phyloP scores from a whole-genome alignment of 169 alveolate genomes.

The Cryptosporidium sp. region DNA sequence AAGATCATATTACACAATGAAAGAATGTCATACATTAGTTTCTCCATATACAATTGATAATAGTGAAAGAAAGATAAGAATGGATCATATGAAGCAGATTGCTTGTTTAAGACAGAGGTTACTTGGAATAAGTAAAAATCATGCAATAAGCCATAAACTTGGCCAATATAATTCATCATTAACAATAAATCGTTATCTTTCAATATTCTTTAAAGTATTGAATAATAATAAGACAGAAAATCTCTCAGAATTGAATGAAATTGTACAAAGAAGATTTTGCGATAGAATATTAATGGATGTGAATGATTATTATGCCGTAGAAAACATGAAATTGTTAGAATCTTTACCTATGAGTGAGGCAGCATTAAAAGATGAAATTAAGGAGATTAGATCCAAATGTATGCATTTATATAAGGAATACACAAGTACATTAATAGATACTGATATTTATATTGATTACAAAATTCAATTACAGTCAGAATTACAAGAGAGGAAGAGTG shows the following conservation, averaged over 20 bases:
- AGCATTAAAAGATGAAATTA: constrained; percentile 6
- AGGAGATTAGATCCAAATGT: constrained; percentile 35
- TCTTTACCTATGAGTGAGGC: constrained; percentile 27
- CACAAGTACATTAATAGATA: constrained; percentile 68
- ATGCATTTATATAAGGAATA: constrained; percentile 70
- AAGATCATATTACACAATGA: constrained; percentile 59
- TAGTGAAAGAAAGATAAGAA: constrained; percentile 8
- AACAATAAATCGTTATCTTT: constrained; percentile 41
- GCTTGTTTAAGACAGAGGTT: constrained; percentile 62
- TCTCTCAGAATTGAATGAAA: constrained; percentile 45
- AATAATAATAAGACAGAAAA: background rate
- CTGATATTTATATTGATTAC: constrained; percentile 68
- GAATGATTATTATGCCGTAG: constrained; percentile 15
- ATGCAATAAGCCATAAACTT: constrained; percentile 63
- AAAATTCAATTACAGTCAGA: constrained; percentile 33
- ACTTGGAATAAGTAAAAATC: constrained; percentile 65
- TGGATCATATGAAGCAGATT: constrained; percentile 59
- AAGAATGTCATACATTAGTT: constrained; percentile 67
- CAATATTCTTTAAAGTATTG: constrained; percentile 40
- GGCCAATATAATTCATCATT: constrained; percentile 65
- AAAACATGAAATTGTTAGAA: constrained; percentile 2
- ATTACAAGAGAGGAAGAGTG: constrained; percentile 5
- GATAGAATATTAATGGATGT: constrained; percentile 35
- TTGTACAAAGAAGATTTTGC: constrained; percentile 44
- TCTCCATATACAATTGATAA: constrained; percentile 35